These are phyloP conservation scores for Pestalotiopsis sp. DNA, from an alignment of 2,329 filamentous ascomycete genomes.

Conservation along the genomic window DNA sequence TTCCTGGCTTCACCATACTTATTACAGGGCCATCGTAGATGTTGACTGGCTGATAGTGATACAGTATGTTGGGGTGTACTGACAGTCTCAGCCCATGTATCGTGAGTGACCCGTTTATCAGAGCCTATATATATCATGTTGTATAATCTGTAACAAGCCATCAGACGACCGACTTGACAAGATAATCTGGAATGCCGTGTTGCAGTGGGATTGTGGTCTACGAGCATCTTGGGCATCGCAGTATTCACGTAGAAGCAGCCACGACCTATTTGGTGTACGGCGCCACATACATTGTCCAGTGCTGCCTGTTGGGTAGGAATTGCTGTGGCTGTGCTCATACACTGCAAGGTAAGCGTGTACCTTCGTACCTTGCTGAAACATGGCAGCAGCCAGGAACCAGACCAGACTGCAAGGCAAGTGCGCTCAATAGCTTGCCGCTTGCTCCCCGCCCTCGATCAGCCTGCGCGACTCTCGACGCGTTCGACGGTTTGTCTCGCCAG, in stretches of 20 bases:
- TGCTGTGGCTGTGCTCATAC: neutral
- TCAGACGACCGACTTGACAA: too few relatives aligned
- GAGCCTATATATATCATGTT: too few relatives aligned
- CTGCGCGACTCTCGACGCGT: constrained; percentile 7
- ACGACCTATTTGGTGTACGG: neutral
- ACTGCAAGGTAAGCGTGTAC: neutral
- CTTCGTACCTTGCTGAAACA: neutral
- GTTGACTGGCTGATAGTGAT: too few relatives aligned
- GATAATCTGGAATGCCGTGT: too few relatives aligned
- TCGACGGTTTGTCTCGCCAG: constrained; percentile 1
- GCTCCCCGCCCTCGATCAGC: constrained; percentile 1
- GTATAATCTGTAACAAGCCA: too few relatives aligned
- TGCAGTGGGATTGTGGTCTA: too few relatives aligned
- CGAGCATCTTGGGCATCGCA: too few relatives aligned
- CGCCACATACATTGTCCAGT: neutral
- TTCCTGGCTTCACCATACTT: too few relatives aligned
- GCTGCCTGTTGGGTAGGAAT: neutral
- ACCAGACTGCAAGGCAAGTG: neutral
- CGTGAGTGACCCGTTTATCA: too few relatives aligned
- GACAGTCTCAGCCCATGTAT: too few relatives aligned
- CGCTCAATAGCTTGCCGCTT: neutral
- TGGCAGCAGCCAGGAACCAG: neutral
- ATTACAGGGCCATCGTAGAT: too few relatives aligned
- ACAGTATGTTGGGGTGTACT: too few relatives aligned
- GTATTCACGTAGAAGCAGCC: neutral